Evolutionary conservation across 352 stramenopile genomes (phyloP).

Genomic region (Pelagophyceae sp.): DNA sequence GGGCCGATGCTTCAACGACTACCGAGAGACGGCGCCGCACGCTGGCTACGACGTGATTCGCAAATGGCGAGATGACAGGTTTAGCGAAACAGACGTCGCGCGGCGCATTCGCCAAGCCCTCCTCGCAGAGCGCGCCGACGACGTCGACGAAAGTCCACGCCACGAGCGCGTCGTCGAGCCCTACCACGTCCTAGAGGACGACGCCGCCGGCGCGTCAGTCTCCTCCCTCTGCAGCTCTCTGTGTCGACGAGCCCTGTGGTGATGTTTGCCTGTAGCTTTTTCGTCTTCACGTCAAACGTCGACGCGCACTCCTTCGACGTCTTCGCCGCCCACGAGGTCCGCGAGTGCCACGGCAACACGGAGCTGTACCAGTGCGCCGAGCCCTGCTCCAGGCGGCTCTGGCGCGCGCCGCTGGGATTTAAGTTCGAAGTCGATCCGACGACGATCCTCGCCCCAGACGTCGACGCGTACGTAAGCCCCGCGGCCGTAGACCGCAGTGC

Average conservation of each 20-base stretch:
- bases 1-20: conserved; percentile 71
- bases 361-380: conserved; percentile 55
- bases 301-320: conserved; percentile 69
- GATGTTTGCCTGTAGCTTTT: too few species aligned
- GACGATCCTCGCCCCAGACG: conserved; percentile 53
- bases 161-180: conserved; percentile 41
- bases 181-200: conserved; percentile 30
- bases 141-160: conserved; percentile 38
- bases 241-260: too few species aligned
- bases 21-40: conserved; percentile 64
- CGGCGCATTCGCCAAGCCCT: background rate
- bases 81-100: conserved; percentile 45
- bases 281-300: conserved; percentile 81
- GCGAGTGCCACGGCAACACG: conserved; percentile 72
- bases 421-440: conserved; percentile 54
- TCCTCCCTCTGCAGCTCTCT: too few species aligned
- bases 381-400: conserved; percentile 40
- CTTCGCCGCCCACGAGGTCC: conserved; percentile 62
- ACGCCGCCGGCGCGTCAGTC: too few species aligned
- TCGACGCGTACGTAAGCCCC: too few species aligned
- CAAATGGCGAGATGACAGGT: conserved; percentile 29
- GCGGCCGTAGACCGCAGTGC: too few species aligned
- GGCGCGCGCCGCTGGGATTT: conserved; percentile 46
- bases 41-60: conserved; percentile 44
- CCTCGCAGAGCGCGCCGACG: conserved; percentile 21